Base-by-base conservation (phyloP, 2,329 filamentous ascomycete species). In the Cercospora beticola region DNA sequence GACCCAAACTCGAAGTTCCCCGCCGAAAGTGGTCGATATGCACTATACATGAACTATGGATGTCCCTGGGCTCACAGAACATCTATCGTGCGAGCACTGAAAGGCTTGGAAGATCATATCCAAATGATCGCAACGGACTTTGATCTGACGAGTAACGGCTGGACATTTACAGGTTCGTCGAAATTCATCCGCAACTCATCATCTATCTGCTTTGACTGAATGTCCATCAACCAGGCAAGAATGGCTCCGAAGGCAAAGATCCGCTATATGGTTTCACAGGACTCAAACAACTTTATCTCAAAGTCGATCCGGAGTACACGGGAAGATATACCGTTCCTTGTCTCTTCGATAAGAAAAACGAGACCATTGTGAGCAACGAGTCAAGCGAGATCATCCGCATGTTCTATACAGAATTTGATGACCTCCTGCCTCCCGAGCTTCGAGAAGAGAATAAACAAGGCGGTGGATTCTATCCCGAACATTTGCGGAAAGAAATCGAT, bases 331-430 rank as follows among this genome's bases (percentile, higher is more conserved):
- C 92, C 0, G 92, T 97, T 21, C 93, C 93, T 0, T 87, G 92
- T 28, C 83, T 97, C 61, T 92, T 87, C 83, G 90, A 92, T 72
- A 90, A 88, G 77, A 87, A 90, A 77, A 83, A 83, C 49, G 74
- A 78, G 65, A 87, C 83, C 26, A 95, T 97, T 75, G 93, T 97
- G 70, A 94, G 86, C 86, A 97, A 97, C 73, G 93, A 97, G 85
- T 92, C 90, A 80, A 89, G 89, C 72, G 93, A 97, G 82, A 96
- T 97, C 77, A 89, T 97, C 79, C 89, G 93, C 76, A 97, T 97
- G 91, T 83, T 97, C 67, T 92, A 91, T 77, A 85, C 85, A 40
- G 92, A 88, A 79, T 98, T 98, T 78, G 89, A 98, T 61, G 76
- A 78, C n/a, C 63, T 84, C 23, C 66, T 85, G 23, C 79, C 79